These are phyloP conservation scores for Ceriops decandra DNA, from an alignment of 345 rosid species.

Conservation along the genomic window DNA sequence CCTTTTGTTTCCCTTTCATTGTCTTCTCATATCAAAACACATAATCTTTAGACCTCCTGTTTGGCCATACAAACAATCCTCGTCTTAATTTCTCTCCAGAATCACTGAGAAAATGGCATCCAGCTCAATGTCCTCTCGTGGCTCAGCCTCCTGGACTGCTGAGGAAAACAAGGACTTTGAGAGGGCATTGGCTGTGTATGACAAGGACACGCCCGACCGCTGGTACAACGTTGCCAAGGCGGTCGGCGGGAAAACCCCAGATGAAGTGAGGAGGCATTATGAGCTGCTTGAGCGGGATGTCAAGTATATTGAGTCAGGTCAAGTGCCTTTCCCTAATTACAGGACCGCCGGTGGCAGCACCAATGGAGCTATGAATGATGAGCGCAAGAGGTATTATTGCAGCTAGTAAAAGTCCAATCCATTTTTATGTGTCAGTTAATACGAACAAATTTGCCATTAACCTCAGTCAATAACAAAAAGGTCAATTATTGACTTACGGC, in stretches of 20 bases:
- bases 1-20: conserved; percentile 17
- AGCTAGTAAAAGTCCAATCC: not conserved
- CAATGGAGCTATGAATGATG: conserved; percentile 27
- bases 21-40: not conserved
- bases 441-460: not conserved
- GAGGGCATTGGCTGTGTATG: conserved; percentile 81
- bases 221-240: conserved; percentile 93
- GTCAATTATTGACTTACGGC: conserved; percentile 1
- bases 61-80: not conserved
- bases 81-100: not conserved
- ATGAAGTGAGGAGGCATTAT: conserved; percentile 81
- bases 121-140: conserved; percentile 69
- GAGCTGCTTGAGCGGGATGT: conserved; percentile 71
- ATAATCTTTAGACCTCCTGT: not conserved
- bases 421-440: not conserved
- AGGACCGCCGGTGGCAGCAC: conserved; percentile 33
- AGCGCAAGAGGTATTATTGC: conserved; percentile 36
- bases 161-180: conserved; percentile 96
- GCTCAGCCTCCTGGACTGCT: conserved; percentile 65
- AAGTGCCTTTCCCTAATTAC: conserved; percentile 80
- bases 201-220: conserved; percentile 94
- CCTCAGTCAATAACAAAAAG: not conserved
- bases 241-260: conserved; percentile 79
- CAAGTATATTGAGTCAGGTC: conserved; percentile 72
- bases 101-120: conserved; percentile 51